Base-by-base conservation (phyloP, 768 basidiomycete genomes). In the Calocybe cyanea region DNA sequence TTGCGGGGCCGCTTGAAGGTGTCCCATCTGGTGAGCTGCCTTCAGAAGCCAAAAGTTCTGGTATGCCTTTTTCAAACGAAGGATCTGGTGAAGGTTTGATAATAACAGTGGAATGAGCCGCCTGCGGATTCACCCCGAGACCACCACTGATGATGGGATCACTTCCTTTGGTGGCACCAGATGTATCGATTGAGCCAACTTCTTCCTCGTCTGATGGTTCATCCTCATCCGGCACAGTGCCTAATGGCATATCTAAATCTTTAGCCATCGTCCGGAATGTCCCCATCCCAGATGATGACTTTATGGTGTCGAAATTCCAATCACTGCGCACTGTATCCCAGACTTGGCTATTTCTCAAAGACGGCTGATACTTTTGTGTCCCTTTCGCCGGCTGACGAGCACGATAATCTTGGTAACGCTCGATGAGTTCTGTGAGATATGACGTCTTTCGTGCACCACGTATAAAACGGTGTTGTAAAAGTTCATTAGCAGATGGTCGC, bases 291-390 rank as follows among this genome's bases (percentile, higher is more conserved):
- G 81, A 75, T 7, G 78, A 70, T 4, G 85, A 76, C 48, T 74
- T 83, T 55, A 92, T 70, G 2, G 91, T 94, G 56, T 93, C 93
- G 61, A 98, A 98, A 62, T 88, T 91, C 96, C 95, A 98, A 51
- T 92, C 92, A 58, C 88, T 93, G 59, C 81, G 79, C 66, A 95
- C 76, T 1, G 92, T 91, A 39, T 89, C 87, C 88, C 87, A 90
- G 37, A 76, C 71, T 38, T 71, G 63, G 41, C 72, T 81, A 50
- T 76, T 79, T 49, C 76, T 71, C 41, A 81, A 62, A 4, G 85
- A 75, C 9, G 81, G 70, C 51, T 81, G 78, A 58, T 76, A 76
- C 48, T 69, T 66, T 56, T 78, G 78, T 30, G 67, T 60, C 19
- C 75, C 73, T 57, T 80, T 80, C 41, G 72, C 69, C 32, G 85